phyloP scores from a whole-genome alignment of 2,329 filamentous ascomycete genomes.

The Atkinsonella texensis region DNA sequence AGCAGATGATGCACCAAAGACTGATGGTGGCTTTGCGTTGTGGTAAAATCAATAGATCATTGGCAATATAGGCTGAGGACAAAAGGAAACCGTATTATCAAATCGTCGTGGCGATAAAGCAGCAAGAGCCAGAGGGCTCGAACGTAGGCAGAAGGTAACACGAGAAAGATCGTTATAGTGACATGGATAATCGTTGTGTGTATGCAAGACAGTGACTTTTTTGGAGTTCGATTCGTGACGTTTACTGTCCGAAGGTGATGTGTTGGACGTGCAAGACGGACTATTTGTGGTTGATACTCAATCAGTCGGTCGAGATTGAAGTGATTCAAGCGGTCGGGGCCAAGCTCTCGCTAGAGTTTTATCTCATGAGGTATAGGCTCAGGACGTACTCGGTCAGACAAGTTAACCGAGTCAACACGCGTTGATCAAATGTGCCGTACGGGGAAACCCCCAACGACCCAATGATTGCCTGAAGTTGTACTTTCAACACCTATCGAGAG shows the following conservation, averaged over 20 bases:
- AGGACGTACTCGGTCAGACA: too few species aligned
- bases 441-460: slow-evolving; percentile 15
- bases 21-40: slow-evolving; percentile 14
- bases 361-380: too few species aligned
- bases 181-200: slow-evolving; percentile 26
- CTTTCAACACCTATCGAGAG: slow-evolving; percentile 5
- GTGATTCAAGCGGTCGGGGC: too few species aligned
- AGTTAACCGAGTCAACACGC: slow-evolving; percentile 1
- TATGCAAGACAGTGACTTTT: slow-evolving; percentile 8
- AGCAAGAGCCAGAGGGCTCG: slow-evolving; percentile 18
- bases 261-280: too few species aligned
- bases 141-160: slow-evolving; percentile 19
- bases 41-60: slow-evolving; percentile 31
- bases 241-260: background rate
- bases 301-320: too few species aligned
- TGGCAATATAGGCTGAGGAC: slow-evolving; percentile 21
- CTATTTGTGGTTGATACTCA: too few species aligned
- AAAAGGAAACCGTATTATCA: slow-evolving; percentile 24
- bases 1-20: slow-evolving; percentile 10
- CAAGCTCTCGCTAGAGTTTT: too few species aligned
- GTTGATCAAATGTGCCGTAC: slow-evolving; percentile 8
- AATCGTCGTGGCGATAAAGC: slow-evolving; percentile 19
- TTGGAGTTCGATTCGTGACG: background rate
- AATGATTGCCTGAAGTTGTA: slow-evolving; percentile 7
- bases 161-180: slow-evolving; percentile 29